These are phyloP conservation scores for Oryza australiensis DNA, from an alignment of 176 grass and related monocot species.

Conservation along the genomic window DNA sequence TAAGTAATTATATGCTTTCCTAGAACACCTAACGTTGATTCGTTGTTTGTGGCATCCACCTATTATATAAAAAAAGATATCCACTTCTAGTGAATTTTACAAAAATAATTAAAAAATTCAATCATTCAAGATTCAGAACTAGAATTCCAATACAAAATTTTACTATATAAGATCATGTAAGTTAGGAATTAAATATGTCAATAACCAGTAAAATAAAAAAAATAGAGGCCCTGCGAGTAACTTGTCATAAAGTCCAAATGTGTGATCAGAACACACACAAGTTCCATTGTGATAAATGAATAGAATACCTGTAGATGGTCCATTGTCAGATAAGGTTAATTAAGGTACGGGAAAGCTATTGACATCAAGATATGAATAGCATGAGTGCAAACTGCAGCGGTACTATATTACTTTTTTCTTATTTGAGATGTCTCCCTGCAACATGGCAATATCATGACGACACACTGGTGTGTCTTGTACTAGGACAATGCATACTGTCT, in stretches of 20 bases:
- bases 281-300: not conserved
- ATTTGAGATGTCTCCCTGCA: not conserved
- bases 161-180: not conserved
- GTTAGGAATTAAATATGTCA: not conserved
- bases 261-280: not conserved
- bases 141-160: not conserved
- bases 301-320: not conserved
- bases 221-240: too few species aligned
- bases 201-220: not conserved
- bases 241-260: constrained; percentile 1
- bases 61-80: not conserved
- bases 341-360: constrained; percentile 1
- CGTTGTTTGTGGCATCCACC: not conserved
- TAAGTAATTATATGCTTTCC: not conserved
- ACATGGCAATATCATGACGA: constrained; percentile 16
- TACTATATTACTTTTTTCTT: not conserved
- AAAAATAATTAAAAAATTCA: not conserved
- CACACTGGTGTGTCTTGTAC: constrained; percentile 10
- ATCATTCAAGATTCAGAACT: not conserved
- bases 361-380: not conserved
- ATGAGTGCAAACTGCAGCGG: constrained; percentile 6
- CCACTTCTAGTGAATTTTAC: not conserved
- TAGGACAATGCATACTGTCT: not conserved
- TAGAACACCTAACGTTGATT: not conserved
- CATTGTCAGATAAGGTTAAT: constrained; percentile 1